phyloP scores from a whole-genome alignment of 1,139 yeast genomes.

The Suhomyces ambrosiae region DNA sequence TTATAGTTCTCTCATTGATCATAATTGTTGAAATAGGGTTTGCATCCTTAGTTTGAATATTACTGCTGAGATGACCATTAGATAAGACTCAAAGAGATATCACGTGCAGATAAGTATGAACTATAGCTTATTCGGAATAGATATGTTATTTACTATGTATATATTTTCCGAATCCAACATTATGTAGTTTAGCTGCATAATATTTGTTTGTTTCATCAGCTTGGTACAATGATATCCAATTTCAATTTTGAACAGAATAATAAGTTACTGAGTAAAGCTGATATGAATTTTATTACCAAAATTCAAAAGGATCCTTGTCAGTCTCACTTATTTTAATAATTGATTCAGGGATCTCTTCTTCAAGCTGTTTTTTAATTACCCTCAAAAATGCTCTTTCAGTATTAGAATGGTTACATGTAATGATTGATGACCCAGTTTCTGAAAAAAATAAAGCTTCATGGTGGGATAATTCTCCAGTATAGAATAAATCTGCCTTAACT shows the following conservation, averaged over 20 bases:
- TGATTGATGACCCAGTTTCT: slow-evolving; percentile 73
- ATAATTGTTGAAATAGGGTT: not conserved
- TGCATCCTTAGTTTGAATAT: no score
- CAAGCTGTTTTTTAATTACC: slow-evolving; percentile 52
- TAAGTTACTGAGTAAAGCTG: no score
- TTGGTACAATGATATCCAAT: no score
- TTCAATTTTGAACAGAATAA: no score
- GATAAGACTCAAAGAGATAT: not conserved
- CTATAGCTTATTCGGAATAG: no score
- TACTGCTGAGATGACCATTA: not conserved
- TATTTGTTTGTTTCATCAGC: no score
- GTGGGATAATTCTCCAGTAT: slow-evolving; percentile 93
- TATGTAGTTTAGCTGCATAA: no score
- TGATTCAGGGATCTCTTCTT: slow-evolving; percentile 45
- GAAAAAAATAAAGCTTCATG: slow-evolving; percentile 78
- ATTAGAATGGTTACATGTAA: slow-evolving; percentile 85
- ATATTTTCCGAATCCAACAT: no score
- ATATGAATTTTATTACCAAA: slow-evolving; percentile 9
- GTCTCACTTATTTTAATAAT: slow-evolving; percentile 49
- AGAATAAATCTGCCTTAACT: slow-evolving; percentile 70
- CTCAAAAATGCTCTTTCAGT: slow-evolving; percentile 85
- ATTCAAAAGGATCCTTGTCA: slow-evolving; percentile 59
- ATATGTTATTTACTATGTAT: no score
- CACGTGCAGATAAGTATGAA: not conserved
- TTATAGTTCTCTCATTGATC: not conserved